These are phyloP conservation scores for Ulota crispa DNA, from an alignment of 225 moss, liverwort and hornwort species.

Conservation along the genomic window DNA sequence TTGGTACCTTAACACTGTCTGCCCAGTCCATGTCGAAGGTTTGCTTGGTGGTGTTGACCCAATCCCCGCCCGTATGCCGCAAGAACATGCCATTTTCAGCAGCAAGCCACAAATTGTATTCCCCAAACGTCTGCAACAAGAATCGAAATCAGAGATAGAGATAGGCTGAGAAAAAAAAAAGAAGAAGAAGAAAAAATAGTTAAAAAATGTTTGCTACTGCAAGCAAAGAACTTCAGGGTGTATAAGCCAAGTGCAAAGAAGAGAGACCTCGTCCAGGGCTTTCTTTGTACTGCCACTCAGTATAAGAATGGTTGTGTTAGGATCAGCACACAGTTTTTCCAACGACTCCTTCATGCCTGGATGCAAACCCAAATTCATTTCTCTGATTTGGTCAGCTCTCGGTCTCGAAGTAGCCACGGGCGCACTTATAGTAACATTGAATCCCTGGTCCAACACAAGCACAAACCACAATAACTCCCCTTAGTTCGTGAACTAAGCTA, in stretches of 20 bases:
- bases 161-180: background rate
- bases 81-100: slow-evolving; percentile 96
- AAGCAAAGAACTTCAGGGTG: background rate
- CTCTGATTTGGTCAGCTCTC: slow-evolving; percentile 61
- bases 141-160: background rate
- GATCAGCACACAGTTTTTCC: slow-evolving; percentile 59
- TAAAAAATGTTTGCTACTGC: background rate
- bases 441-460: slow-evolving; percentile 46
- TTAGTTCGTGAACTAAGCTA: background rate
- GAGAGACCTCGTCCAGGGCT: slow-evolving; percentile 63
- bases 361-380: slow-evolving; percentile 69
- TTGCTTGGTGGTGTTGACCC: slow-evolving; percentile 69
- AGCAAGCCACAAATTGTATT: slow-evolving; percentile 85
- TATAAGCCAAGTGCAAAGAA: slow-evolving; percentile 3
- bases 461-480: background rate
- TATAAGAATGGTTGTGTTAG: slow-evolving; percentile 67
- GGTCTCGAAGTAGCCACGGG: slow-evolving; percentile 51
- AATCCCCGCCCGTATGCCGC: slow-evolving; percentile 67
- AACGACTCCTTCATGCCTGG: slow-evolving; percentile 60
- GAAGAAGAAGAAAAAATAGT: background rate
- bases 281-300: slow-evolving; percentile 75
- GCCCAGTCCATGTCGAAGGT: slow-evolving; percentile 89
- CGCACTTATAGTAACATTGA: slow-evolving; percentile 70
- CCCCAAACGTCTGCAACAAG: slow-evolving; percentile 54
- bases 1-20: slow-evolving; percentile 64